Evolutionary conservation across 768 basidiomycete species (phyloP).

Genomic region (Boletus pseudopeckii): DNA sequence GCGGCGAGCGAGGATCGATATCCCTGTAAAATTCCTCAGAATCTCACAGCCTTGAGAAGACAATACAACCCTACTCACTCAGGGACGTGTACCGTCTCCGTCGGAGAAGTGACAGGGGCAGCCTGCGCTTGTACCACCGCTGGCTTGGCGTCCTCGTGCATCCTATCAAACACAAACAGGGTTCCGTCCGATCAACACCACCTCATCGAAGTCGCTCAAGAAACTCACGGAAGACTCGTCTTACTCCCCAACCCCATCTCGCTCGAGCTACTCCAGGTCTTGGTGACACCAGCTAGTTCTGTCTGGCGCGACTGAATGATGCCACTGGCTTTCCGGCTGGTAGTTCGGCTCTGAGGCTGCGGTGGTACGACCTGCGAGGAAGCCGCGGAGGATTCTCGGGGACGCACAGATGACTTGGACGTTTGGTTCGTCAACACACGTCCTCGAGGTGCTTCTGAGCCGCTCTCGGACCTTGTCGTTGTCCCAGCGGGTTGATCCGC

Average conservation of each 20-base stretch:
- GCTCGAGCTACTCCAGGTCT: slow-evolving; percentile 30
- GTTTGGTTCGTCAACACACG: slow-evolving; percentile 16
- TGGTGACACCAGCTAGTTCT: slow-evolving; percentile 30
- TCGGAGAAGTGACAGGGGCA: slow-evolving; percentile 19
- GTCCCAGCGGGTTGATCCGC: slow-evolving; percentile 15
- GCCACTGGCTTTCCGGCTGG: slow-evolving; percentile 27
- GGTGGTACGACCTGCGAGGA: slow-evolving; percentile 24
- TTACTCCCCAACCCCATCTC: slow-evolving; percentile 20
- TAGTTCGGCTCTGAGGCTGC: slow-evolving; percentile 19
- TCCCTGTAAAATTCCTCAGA: slow-evolving; percentile 6
- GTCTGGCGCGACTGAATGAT: slow-evolving; percentile 25
- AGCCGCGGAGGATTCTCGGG: slow-evolving; percentile 21
- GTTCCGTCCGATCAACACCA: neutral
- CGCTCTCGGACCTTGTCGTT: slow-evolving; percentile 15
- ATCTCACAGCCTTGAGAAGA: neutral
- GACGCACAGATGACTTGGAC: slow-evolving; percentile 26
- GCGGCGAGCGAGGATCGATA: slow-evolving; percentile 32
- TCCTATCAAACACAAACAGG: slow-evolving; percentile 6
- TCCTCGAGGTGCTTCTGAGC: slow-evolving; percentile 19
- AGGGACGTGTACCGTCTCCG: slow-evolving; percentile 29
- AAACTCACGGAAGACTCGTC: slow-evolving; percentile 19
- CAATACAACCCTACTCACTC: slow-evolving; percentile 20
- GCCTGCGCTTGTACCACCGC: slow-evolving; percentile 7
- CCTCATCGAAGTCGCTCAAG: neutral
- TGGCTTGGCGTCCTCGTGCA: slow-evolving; percentile 26